Evolutionary conservation across 1,284 basidiomycete species (phyloP), one percentile per base, ranked within the genome.

Genomic region (Chondrostereum purpureum): DNA sequence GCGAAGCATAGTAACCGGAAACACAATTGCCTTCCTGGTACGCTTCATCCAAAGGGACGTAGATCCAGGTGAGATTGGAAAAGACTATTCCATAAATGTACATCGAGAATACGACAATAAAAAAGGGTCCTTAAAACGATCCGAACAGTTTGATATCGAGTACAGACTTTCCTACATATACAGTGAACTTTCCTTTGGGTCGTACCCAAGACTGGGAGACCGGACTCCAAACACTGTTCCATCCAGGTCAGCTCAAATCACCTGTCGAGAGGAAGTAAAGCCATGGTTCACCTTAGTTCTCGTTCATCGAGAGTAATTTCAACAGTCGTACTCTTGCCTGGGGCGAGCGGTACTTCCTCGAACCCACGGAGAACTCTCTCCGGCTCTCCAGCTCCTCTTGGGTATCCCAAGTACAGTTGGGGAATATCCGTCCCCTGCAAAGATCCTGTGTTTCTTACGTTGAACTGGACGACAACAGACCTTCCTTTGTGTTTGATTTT

Each of bases 391-490:
- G 66, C 59, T 8, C 56, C 56, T 2, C 52, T 65, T 59, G 78
- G 77, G 49, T 70, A 77, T 17, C 64, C 66, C 5, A 78, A 62
- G 54, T 80, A 80, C 13, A 80, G 53, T 53, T 80, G 77, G 5
- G 74, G 64, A 38, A 73, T 75, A 58, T 79, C 75, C 20, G 69
- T 68, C 2, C 79, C 80, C n/a, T 61, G 60, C 22, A 75, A 59
- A 0, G 57, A 49, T 20, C 80, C 80, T 2, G 66, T 72, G 57
- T 83, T 82, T 46, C 58, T 54, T 3, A 83, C 60, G 0, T 57
- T 63, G 62, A 81, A 83, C 1, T 61, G 60, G 12, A 80, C 59
- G 13, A 59, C 54, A 45, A 66, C 60, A 2, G 59, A 59, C 40
- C 50, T 52, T 0, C 54, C 55, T 4, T 73, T 60, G 4, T 58